A percentile compares a stretch with the other conserved stretches of the same genome.
phyloP scores from a whole-genome alignment of 1,284 basidiomycete genomes.

The Papiliotrema terrestris region DNA sequence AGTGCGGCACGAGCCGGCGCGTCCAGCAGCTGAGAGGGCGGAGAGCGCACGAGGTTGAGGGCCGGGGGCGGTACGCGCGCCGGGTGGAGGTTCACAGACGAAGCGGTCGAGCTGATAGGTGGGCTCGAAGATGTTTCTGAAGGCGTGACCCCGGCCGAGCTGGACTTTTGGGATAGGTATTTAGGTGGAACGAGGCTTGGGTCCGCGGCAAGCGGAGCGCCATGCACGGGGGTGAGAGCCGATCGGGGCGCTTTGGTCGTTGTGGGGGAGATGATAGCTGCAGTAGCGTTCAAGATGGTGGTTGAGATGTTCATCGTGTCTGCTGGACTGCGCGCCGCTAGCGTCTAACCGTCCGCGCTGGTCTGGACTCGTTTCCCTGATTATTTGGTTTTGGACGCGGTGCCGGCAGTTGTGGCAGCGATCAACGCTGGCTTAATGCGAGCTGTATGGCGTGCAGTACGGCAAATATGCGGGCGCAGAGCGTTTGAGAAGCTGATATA shows the following conservation, averaged over 20 bases:
- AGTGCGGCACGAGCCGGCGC: slow-evolving; percentile 43
- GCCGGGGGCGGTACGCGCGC: neutral
- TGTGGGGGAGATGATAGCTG: slow-evolving; percentile 2
- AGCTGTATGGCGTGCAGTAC: too few species aligned
- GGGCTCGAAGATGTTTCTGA: neutral
- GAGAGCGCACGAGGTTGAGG: slow-evolving; percentile 23
- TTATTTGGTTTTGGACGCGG: too few species aligned
- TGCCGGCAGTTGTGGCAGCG: too few species aligned
- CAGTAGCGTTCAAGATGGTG: slow-evolving; percentile 1
- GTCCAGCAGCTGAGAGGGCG: slow-evolving; percentile 37
- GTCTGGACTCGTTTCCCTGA: too few species aligned
- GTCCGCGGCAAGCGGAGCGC: slow-evolving; percentile 18
- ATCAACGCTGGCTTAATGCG: too few species aligned
- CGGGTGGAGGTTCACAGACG: slow-evolving; percentile 3
- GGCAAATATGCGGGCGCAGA: too few species aligned
- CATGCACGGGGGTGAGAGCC: slow-evolving; percentile 4
- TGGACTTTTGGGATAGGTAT: slow-evolving; percentile 16
- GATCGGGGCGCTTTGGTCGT: neutral
- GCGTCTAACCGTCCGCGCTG: neutral
- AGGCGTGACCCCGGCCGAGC: neutral
- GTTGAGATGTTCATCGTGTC: slow-evolving; percentile 5
- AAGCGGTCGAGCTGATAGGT: neutral
- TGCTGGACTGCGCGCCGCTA: neutral
- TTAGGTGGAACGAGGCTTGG: slow-evolving; percentile 16
- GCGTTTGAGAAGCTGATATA: too few species aligned